Conservation (phyloP, 2,329 filamentous ascomycete species). For the Aureobasidium lini region DNA sequence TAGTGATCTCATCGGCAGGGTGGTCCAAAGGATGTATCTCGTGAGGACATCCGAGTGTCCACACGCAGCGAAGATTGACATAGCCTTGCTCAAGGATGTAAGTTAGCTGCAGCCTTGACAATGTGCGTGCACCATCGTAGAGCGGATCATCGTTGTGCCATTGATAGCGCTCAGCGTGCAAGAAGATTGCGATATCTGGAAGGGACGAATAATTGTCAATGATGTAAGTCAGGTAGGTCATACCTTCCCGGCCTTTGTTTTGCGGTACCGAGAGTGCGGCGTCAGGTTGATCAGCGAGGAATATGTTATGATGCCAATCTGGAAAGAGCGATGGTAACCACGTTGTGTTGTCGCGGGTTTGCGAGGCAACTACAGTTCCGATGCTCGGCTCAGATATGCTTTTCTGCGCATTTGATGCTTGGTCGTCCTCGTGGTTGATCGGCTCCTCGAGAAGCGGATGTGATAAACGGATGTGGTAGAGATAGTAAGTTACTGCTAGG, state of each 20-base stretch:
- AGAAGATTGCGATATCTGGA: conserved; percentile 52
- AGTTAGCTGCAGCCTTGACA: conserved; percentile 41
- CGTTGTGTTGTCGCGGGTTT: conserved; percentile 31
- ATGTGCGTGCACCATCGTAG: conserved; percentile 38
- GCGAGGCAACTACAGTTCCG: conserved; percentile 29
- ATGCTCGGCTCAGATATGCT: background rate
- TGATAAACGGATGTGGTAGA: background rate
- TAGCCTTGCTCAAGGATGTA: conserved; percentile 45
- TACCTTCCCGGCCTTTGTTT: conserved; percentile 44
- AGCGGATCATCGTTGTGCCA: conserved; percentile 52
- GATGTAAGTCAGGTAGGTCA: conserved; percentile 49
- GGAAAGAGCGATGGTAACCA: conserved; percentile 34
- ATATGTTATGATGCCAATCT: conserved; percentile 35
- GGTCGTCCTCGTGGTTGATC: no score
- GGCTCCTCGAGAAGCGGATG: background rate
- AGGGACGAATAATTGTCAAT: conserved; percentile 54
- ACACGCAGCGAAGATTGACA: conserved; percentile 47
- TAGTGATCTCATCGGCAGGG: conserved; percentile 31
- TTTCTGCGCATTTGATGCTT: no score
- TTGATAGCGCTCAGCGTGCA: conserved; percentile 51
- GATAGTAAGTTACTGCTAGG: background rate
- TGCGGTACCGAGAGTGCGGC: conserved; percentile 35
- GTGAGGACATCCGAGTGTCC: conserved; percentile 44
- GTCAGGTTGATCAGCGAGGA: conserved; percentile 33
- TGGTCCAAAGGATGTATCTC: conserved; percentile 41